Evolutionary conservation across 148 eudicot genomes (phyloP), one percentile per base, ranked within the genome.

Genomic region (Oxyria digyna): DNA sequence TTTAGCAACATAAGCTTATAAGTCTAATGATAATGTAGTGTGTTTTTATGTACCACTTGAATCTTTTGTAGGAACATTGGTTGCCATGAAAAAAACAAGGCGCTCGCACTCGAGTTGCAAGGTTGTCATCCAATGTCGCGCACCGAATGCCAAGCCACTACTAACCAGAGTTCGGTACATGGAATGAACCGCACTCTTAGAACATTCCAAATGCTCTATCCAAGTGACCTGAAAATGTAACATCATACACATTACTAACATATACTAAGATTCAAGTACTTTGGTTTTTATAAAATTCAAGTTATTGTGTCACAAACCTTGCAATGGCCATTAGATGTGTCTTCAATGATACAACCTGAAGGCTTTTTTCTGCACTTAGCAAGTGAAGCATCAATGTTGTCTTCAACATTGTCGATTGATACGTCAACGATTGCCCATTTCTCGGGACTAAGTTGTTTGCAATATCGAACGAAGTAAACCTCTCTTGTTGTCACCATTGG

Each of bases 391-490:
- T 75, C 21, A 86, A 59, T 31, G 88, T 49, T 85, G 83, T 17
- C 65, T 59, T 59, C 65, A 86, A 66, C 65, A 49, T 74, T 83
- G 74, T 93, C 96, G 72, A 93, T 70, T 27, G 96, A 89, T 54
- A 89, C 94, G 76, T 92, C 98, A 29, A 89, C 96, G 9, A 92
- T 86, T 1, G 84, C 98, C 98, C 98, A 93, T n/a, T 81, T 87
- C 27, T 89, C 89, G 45, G 88, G 87, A 5, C 76, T 80, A 59
- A 85, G 96, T 75, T 87, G 96, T 68, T 93, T 87, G 70, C 91
- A 89, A 70, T 87, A 89, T 72, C 98, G 81, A 17, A 87, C 95
- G 55, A 87, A 93, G 85, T 93, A 89, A 74, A 81, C 86, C 20
- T 89, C 96, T 13, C 98, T 81, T 3, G 95, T 93, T n/a, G 94